Evolutionary conservation across 345 rosid genomes (phyloP).

Genomic region (Crucihimalaya himalaica): DNA sequence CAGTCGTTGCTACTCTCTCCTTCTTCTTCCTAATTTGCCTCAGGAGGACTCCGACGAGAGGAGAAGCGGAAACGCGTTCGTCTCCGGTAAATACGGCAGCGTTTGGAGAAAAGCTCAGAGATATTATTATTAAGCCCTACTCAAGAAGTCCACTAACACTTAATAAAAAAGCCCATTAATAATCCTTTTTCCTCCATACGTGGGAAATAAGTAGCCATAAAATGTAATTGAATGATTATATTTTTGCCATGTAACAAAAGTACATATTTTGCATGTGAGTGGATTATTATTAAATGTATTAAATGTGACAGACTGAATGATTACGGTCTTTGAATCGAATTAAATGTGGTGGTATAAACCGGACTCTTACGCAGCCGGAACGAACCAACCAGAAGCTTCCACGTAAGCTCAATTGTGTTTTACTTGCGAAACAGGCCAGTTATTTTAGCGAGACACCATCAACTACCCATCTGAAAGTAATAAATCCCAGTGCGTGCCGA

Average conservation of each 20-base stretch:
- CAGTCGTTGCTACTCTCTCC: slow-evolving; percentile 8
- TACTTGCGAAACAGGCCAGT: not conserved
- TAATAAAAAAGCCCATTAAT: not conserved
- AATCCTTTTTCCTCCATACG: not conserved
- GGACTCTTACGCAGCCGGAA: not conserved
- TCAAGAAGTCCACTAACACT: not conserved
- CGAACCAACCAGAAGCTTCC: slow-evolving; percentile 14
- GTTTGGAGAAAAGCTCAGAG: not conserved
- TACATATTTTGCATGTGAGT: not conserved
- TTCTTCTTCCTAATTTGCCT: not conserved
- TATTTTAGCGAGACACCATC: not conserved
- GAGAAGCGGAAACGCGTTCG: slow-evolving; percentile 5
- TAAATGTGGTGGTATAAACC: too few relatives aligned
- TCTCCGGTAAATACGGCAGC: not conserved
- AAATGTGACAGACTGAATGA: too few relatives aligned
- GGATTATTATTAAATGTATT: too few relatives aligned
- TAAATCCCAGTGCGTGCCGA: not conserved
- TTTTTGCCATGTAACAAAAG: not conserved
- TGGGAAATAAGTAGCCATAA: not conserved
- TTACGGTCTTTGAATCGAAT: too few relatives aligned
- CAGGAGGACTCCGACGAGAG: not conserved
- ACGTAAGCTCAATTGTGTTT: slow-evolving; percentile 9
- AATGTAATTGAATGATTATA: not conserved
- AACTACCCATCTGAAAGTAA: not conserved
- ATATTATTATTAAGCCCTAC: not conserved